These are phyloP conservation scores for Phaeophleospora eucalypticola DNA, from an alignment of 2,329 filamentous ascomycete genomes.

Conservation along the genomic window DNA sequence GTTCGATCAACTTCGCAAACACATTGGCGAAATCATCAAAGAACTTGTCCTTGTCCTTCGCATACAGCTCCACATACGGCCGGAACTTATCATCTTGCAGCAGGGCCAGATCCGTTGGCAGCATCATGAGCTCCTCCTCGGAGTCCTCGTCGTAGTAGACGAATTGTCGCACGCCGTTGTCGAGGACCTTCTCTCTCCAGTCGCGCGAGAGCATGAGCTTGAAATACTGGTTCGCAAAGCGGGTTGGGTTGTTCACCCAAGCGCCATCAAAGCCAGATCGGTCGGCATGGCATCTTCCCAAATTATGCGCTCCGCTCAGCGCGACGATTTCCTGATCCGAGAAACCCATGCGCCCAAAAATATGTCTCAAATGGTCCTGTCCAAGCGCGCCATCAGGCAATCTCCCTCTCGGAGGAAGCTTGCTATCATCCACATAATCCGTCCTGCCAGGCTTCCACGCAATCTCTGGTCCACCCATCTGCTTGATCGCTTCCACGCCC, in stretches of 20 bases:
- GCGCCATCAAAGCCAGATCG: slow-evolving; percentile 55
- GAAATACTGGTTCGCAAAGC: slow-evolving; percentile 58
- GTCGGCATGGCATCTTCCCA: slow-evolving; percentile 54
- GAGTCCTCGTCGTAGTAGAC: slow-evolving; percentile 56
- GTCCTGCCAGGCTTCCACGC: slow-evolving; percentile 57
- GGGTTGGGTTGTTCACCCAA: slow-evolving; percentile 50
- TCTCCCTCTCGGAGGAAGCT: slow-evolving; percentile 55
- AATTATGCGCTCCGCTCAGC: slow-evolving; percentile 53
- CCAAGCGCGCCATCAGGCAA: slow-evolving; percentile 54
- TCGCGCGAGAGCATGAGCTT: slow-evolving; percentile 49
- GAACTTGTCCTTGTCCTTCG: slow-evolving; percentile 58
- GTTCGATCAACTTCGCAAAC: slow-evolving; percentile 58
- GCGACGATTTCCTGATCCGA: slow-evolving; percentile 59
- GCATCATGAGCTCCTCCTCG: slow-evolving; percentile 60
- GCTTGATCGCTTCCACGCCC: slow-evolving; percentile 55
- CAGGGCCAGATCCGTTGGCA: slow-evolving; percentile 61
- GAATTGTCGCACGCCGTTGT: slow-evolving; percentile 55
- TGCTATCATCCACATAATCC: slow-evolving; percentile 59
- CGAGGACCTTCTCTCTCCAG: slow-evolving; percentile 53
- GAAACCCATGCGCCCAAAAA: slow-evolving; percentile 60
- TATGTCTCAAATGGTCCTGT: slow-evolving; percentile 51
- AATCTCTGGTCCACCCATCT: slow-evolving; percentile 58
- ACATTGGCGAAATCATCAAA: slow-evolving; percentile 57
- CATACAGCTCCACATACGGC: slow-evolving; percentile 56
- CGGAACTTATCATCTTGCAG: slow-evolving; percentile 51